Evolutionary conservation across 495 filamentous ascomycete species (phyloP), one percentile per base, ranked within the genome.

Genomic region (Talaromyces trachyspermus): DNA sequence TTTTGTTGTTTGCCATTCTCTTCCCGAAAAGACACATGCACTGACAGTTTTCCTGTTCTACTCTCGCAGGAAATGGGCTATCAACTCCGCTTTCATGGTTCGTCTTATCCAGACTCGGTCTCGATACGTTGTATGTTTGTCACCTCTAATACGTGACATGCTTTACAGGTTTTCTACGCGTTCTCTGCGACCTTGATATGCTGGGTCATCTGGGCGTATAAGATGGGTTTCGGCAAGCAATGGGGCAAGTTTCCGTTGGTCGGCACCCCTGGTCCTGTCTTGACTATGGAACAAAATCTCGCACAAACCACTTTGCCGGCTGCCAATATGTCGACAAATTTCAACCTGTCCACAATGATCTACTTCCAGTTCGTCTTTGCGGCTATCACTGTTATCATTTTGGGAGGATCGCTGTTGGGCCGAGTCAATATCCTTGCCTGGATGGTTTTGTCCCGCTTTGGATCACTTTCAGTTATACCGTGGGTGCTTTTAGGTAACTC

Each of bases 281-380:
- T 79, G 14, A 60, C 62, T 3, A 74, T 77, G 60, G 56, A 67
- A 49, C 64, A 63, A 45, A 57, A 74, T 52, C 61, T 78, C 15
- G 51, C 42, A 2, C 75, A 76, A 51, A 63, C 71, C 7, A 43
- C 43, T 6, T 57, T 79, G 6, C 73, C 74, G 1, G 60, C 71
- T 9, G 67, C 72, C 2, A 61, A 48, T 27, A 30, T 70, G 42
- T 49, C 54, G 6, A 61, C 64, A 25, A 62, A 65, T 46, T 79
- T 66, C 51, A 71, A 72, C 14, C 48, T 68, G 51, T 65, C 70
- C 2, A 77, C 72, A n/a, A 78, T 79, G 75, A 60, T 77, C 0
- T 79, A 79, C 56, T 79, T 79, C 57, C 76, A 79, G 46, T 79
- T 79, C 50, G 75, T 77, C 23, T 79, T 79, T 58, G 75, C 75